phyloP scores from a whole-genome alignment of 306 rosid genomes.

The Comarum palustre region DNA sequence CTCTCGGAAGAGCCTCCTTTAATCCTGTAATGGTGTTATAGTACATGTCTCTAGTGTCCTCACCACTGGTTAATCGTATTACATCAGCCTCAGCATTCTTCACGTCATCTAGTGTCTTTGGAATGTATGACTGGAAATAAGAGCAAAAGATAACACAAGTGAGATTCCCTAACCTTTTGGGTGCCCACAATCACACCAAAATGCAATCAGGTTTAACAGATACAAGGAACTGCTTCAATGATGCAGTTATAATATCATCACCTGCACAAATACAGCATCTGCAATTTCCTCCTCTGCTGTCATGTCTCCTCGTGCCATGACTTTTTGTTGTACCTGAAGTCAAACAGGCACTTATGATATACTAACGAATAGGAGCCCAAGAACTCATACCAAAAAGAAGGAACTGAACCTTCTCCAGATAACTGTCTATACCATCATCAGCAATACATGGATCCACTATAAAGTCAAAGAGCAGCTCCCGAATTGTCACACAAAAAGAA shows the following conservation, averaged over 20 bases:
- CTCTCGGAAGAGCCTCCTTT: constrained; percentile 43
- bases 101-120: constrained; percentile 67
- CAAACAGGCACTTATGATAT: neutral
- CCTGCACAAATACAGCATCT: constrained; percentile 73
- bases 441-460: constrained; percentile 77
- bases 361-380: neutral
- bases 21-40: constrained; percentile 83
- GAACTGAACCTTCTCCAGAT: constrained; percentile 69
- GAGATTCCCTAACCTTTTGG: neutral
- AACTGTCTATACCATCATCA: constrained; percentile 67
- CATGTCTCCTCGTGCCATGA: constrained; percentile 55
- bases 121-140: constrained; percentile 62
- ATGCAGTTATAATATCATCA: constrained; percentile 7
- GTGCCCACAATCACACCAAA: neutral
- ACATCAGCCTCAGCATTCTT: constrained; percentile 77
- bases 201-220: neutral
- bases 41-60: constrained; percentile 60
- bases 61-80: constrained; percentile 59
- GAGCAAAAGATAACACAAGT: constrained; percentile 2
- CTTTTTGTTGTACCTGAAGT: constrained; percentile 59
- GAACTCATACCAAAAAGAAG: neutral
- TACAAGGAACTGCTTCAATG: neutral
- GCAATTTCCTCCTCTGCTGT: constrained; percentile 82
- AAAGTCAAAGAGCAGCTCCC: constrained; percentile 82
- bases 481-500: constrained; percentile 45